Evolutionary conservation across 495 filamentous ascomycete genomes (phyloP).

Genomic region (Patellaria atrata): DNA sequence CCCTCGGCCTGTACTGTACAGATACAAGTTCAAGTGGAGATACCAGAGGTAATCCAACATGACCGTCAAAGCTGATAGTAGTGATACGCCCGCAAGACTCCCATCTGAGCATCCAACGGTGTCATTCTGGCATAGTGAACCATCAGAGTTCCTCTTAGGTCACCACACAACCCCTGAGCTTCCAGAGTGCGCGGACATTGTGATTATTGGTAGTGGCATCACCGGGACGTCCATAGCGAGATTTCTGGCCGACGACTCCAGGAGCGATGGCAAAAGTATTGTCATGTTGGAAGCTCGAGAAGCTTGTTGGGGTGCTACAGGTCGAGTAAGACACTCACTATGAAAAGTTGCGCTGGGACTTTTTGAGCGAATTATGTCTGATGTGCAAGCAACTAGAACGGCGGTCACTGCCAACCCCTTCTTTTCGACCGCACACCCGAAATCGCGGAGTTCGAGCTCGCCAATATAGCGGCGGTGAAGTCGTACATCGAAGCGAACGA

Average conservation of each 20-base stretch:
- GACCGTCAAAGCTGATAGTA: too few relatives aligned
- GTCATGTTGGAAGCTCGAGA: constrained; percentile 70
- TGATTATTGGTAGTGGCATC: constrained; percentile 62
- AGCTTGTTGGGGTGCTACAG: constrained; percentile 69
- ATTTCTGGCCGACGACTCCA: constrained; percentile 38
- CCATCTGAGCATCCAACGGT: constrained; percentile 41
- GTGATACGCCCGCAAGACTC: constrained; percentile 25
- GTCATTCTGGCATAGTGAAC: constrained; percentile 62
- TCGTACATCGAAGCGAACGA: constrained; percentile 34
- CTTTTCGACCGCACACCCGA: constrained; percentile 37
- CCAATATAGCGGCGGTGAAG: constrained; percentile 39
- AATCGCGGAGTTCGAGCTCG: constrained; percentile 49
- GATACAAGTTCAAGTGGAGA: too few relatives aligned
- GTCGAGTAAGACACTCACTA: constrained; percentile 45
- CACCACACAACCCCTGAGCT: constrained; percentile 46
- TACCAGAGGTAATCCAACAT: too few relatives aligned
- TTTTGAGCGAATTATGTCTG: not conserved
- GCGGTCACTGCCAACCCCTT: constrained; percentile 57
- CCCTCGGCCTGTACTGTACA: too few relatives aligned
- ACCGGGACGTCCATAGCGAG: constrained; percentile 53
- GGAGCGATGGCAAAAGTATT: constrained; percentile 30
- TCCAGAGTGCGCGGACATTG: constrained; percentile 43
- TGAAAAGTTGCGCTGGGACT: too few relatives aligned
- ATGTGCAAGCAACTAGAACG: constrained; percentile 35
- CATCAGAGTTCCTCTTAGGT: constrained; percentile 38